Conservation (phyloP, 345 rosid species). For the Nasturtium officinale region DNA sequence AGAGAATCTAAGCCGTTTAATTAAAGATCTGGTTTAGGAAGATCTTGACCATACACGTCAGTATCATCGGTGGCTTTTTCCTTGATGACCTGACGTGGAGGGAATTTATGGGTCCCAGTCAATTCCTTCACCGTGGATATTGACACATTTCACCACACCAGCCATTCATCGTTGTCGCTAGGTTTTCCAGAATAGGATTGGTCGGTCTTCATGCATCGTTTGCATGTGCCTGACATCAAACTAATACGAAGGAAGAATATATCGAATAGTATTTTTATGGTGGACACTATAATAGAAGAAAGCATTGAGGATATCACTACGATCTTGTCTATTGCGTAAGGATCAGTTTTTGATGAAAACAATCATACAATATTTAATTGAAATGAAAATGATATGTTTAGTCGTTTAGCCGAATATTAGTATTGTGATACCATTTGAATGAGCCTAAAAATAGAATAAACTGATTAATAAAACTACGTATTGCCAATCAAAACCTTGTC, state of each 20-base stretch:
- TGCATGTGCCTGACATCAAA: conserved; percentile 44
- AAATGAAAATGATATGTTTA: neutral
- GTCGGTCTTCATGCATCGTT: conserved; percentile 46
- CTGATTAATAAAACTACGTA: neutral
- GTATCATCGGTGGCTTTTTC: conserved; percentile 18
- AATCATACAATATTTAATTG: neutral
- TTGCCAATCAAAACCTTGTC: conserved; percentile 26
- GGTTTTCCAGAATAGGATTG: conserved; percentile 40
- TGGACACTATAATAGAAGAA: conserved; percentile 30
- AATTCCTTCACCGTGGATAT: conserved; percentile 8
- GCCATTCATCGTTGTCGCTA: conserved; percentile 38
- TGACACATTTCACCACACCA: conserved; percentile 38
- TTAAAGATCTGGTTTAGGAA: conserved; percentile 40
- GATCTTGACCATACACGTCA: conserved; percentile 58
- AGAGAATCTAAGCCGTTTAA: conserved; percentile 55
- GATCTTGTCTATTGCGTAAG: conserved; percentile 30
- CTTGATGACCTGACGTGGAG: conserved; percentile 47
- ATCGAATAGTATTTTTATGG: conserved; percentile 27
- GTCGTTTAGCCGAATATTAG: neutral
- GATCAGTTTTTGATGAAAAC: neutral
- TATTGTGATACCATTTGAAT: neutral
- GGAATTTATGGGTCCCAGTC: conserved; percentile 41
- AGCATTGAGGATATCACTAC: conserved; percentile 24
- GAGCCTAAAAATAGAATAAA: neutral
- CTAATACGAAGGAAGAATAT: conserved; percentile 10